Evolutionary conservation across 148 eudicot genomes (phyloP), one percentile per base, ranked within the genome.

Genomic region (Suaeda aralocaspica): DNA sequence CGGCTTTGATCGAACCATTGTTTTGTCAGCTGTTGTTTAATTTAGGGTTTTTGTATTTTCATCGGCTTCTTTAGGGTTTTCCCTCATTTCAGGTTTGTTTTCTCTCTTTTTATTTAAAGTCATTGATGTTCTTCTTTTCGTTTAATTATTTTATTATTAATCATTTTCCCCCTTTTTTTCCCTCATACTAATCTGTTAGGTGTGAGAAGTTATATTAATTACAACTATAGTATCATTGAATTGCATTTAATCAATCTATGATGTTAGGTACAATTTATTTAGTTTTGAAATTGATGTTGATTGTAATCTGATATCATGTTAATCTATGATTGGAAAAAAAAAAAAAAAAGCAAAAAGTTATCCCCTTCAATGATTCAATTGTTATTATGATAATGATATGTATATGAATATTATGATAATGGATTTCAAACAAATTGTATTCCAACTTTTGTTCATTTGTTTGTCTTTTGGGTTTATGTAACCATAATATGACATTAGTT

Each of bases 71-170:
- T 33, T 69, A 50, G 67, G 71, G 67, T 61, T 61, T 75, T 61
- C 5, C 64, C 67, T 33, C 64, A 24, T 59, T 46, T 74, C 28
- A 50, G 64, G 58, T 74, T 55, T 14, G 71, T n/a, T 61, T 30
- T 46, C 26, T 49, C 44, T 22, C 21, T 18, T 21, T 1, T 22
- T 25, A 22, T 31, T 7, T 25, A 10, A 13, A 26, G 6, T 57
- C 22, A 44, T 65, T 57, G 53, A 30, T 30, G 28, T 53, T 73
- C n/a, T n/a, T 14, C 16, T 42, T 30, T 31, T 63, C 2, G 33
- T 28, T 28, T 12, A 5, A 29, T 64, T 55, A 11, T 14, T 5
- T 26, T n/a, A 5, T 51, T n/a, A 12, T 53, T 4, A 1, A 45
- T 53, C 2, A 5, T 21, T 16, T 2, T 31, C 16, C 3, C 16